Evolutionary conservation across 805 yeast species (phyloP), one percentile per base, ranked within the genome.

Genomic region (Candida verbasci): DNA sequence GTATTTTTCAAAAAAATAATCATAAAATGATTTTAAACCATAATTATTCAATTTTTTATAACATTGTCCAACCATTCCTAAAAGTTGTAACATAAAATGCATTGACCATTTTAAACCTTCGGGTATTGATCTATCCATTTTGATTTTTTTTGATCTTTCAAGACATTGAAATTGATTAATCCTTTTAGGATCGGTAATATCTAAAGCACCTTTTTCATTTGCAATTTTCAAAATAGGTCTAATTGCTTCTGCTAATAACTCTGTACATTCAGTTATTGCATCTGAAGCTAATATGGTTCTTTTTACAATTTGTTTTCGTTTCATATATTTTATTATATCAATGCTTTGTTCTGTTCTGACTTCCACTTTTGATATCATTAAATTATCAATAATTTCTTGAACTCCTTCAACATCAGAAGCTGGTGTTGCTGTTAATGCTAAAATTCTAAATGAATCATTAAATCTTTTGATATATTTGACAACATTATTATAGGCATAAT

Each of bases 391-490:
- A 18, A 93, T 82, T 31, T 78, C 82, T 56, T 94, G 97, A 0
- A 94, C 94, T 2, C 91, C 86, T 40, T 85, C 95, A 1, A 86
- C 73, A 41, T 82, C 82, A 0, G 95, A 70, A 0, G 96, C 93
- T 0, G 99, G 99, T 0, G 99, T 93, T 1, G 99, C 99, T 0
- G 97, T 88, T 43, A 93, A 65, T 0, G 96, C 97, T 35, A 93
- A 57, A 0, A 89, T 66, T 30, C 98, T 66, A 46, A 79, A 82
- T 2, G 86, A 76, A 1, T 25, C 26, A 1, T 76, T 69, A 52
- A 78, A 79, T 35, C 86, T 59, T 20, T 72, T 70, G 33, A 68
- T 32, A 47, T 76, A 80, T 43, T 76, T 67, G 2, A 85, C 86
- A n/a, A 91, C 89, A 38, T 84, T 82, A 31, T 82, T 82, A 51